Evolutionary conservation across 352 stramenopile species (phyloP), one percentile per base, ranked within the genome.

Genomic region (Phytophthora tubulina): DNA sequence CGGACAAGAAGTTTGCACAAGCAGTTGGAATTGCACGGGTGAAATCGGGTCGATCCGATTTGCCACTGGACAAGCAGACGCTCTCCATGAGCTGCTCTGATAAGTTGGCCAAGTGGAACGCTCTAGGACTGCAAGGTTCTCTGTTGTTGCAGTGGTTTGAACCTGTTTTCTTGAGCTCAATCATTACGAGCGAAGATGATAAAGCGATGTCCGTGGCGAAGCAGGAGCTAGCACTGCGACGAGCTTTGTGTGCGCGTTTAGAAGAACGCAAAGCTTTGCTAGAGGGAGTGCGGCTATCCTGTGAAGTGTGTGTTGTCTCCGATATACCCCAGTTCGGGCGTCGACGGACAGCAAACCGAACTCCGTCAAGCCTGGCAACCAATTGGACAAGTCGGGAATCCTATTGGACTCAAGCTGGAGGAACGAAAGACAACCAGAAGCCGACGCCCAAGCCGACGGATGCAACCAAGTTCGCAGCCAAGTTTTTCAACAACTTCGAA

Each of bases 71-170:
- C 57, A 92, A 96, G 51, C 90, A 95, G 76, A 97, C 91, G 54
- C 75, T 90, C 41, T 97, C 88, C 3, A 97, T 98, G 91, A 98
- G 93, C 45, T 99, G 95, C 74, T 97, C 89, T 9, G 94, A 99
- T 72, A 99, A 99, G 80, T 48, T 99, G 51, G 84, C 91, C 38
- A 86, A 88, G 73, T 99, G 95, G 95, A 84, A 80, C 36, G 64
- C 82, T 8, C 30, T 93, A 5, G 95, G 95, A 8, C 63, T 98
- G 9, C 92, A 98, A 56, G 94, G 95, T 53, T 77, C 69, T 7
- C 54, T 95, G 44, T 63, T 96, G 42, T 66, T 88, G 49, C 79
- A 83, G 39, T 93, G 81, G 76, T 94, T 85, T 56, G 84, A 89
- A 31, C 85, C 85, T 0, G 27, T 96, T 8, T 69, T 72, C 15